Conservation (phyloP, 441 rosid species). For the Raphanus hybrid region DNA sequence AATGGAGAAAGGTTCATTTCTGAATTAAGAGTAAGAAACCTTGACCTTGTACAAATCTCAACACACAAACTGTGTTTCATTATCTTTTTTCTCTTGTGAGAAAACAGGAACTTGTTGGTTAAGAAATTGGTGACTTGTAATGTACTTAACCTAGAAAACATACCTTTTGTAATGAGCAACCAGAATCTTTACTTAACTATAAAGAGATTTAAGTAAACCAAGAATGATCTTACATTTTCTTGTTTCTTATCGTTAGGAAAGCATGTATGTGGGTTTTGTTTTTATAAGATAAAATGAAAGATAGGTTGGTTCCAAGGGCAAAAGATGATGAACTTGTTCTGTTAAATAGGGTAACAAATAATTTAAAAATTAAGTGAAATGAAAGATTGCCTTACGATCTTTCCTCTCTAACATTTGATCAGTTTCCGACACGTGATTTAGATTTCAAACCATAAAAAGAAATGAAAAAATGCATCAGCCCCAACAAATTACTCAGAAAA, state of each 20-base stretch:
- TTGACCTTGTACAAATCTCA: constrained; percentile 27
- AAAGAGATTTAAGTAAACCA: constrained; percentile 56
- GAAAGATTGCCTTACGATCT: constrained; percentile 38
- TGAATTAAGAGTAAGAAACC: constrained; percentile 18
- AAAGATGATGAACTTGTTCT: constrained; percentile 55
- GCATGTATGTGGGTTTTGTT: constrained; percentile 41
- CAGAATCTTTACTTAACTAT: constrained; percentile 31
- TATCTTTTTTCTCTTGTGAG: neutral
- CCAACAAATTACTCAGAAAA: neutral
- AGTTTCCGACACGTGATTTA: constrained; percentile 19
- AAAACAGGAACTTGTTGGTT: constrained; percentile 46
- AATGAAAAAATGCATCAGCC: no score
- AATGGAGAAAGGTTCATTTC: constrained; percentile 36
- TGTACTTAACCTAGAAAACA: constrained; percentile 30
- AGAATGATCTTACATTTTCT: constrained; percentile 34
- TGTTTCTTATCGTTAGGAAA: constrained; percentile 38
- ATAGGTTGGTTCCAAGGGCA: constrained; percentile 47
- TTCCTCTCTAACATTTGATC: constrained; percentile 13
- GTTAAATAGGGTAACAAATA: constrained; percentile 33
- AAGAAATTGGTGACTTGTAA: constrained; percentile 54
- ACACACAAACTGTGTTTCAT: constrained; percentile 21
- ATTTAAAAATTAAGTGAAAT: constrained; percentile 6
- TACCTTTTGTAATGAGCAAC: constrained; percentile 45
- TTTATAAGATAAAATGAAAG: constrained; percentile 39
- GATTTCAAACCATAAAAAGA: neutral